phyloP scores from a whole-genome alignment of 164 flowering plant species.

The Magnolia changhungtana region DNA sequence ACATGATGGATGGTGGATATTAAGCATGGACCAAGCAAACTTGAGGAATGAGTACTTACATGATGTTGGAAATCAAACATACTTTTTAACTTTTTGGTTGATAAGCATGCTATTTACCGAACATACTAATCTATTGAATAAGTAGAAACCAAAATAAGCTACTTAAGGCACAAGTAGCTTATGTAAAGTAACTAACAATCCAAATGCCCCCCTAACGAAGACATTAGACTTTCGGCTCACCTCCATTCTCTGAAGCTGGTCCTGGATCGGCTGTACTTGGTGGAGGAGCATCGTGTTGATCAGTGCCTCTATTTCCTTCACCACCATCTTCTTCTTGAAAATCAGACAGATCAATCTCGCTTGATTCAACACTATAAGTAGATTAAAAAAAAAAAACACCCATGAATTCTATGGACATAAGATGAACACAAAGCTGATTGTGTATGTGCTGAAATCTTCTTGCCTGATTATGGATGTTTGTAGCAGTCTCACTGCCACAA shows the following conservation, averaged over 20 bases:
- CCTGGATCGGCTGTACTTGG: constrained; percentile 36
- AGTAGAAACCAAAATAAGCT: not conserved
- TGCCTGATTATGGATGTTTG: constrained; percentile 93
- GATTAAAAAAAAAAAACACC: not conserved
- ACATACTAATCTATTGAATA: not conserved
- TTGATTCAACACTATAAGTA: constrained; percentile 77
- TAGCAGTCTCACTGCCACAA: constrained; percentile 64
- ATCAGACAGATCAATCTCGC: constrained; percentile 91
- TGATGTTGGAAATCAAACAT: too few relatives aligned
- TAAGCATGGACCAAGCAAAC: too few relatives aligned
- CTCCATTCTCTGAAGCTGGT: constrained; percentile 35
- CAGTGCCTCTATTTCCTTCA: constrained; percentile 30
- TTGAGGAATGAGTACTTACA: too few relatives aligned
- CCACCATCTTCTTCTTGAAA: constrained; percentile 55
- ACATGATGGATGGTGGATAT: too few relatives aligned
- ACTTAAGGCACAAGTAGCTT: too few relatives aligned
- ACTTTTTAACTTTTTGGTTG: too few relatives aligned
- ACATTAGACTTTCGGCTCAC: constrained; percentile 18
- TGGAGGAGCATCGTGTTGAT: constrained; percentile 31
- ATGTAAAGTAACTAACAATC: too few relatives aligned
- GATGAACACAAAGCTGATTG: constrained; percentile 4
- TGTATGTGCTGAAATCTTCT: not conserved
- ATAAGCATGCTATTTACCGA: too few relatives aligned
- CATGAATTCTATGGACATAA: constrained; percentile 6
- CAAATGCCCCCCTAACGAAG: not conserved